These are phyloP conservation scores for Saposhnikovia divaricata DNA, from an alignment of 129 eudicot species.

Conservation along the genomic window DNA sequence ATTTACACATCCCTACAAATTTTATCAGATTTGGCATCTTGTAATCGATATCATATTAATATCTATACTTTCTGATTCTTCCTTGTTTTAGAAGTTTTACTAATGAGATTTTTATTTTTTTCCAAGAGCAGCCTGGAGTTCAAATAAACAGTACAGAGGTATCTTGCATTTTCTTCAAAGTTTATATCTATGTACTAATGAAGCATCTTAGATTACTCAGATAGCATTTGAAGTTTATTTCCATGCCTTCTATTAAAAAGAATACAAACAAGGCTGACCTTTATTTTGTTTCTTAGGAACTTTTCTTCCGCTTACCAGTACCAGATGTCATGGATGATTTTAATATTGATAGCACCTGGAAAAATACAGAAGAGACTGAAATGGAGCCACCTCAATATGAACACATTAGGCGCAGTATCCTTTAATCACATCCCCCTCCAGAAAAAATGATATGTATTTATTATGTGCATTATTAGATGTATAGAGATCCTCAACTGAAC, in stretches of 20 bases:
- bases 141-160: conserved; percentile 59
- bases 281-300: conserved; percentile 37
- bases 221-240: background rate
- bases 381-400: conserved; percentile 59
- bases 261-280: background rate
- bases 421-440: background rate
- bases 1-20: too few species aligned
- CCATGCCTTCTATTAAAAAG: background rate
- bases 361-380: conserved; percentile 31
- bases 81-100: conserved; percentile 34
- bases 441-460: background rate
- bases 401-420: conserved; percentile 89
- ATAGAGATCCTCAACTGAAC: conserved; percentile 19
- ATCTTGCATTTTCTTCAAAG: background rate
- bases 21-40: background rate
- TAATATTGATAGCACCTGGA: conserved; percentile 46
- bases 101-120: conserved; percentile 55
- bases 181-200: too few species aligned
- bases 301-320: conserved; percentile 59
- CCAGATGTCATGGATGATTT: conserved; percentile 58
- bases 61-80: conserved; percentile 1
- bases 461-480: background rate
- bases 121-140: conserved; percentile 51
- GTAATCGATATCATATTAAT: too few species aligned
- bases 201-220: background rate